phyloP scores from a whole-genome alignment of 768 basidiomycete genomes.

The Hirschioporus abietinus region DNA sequence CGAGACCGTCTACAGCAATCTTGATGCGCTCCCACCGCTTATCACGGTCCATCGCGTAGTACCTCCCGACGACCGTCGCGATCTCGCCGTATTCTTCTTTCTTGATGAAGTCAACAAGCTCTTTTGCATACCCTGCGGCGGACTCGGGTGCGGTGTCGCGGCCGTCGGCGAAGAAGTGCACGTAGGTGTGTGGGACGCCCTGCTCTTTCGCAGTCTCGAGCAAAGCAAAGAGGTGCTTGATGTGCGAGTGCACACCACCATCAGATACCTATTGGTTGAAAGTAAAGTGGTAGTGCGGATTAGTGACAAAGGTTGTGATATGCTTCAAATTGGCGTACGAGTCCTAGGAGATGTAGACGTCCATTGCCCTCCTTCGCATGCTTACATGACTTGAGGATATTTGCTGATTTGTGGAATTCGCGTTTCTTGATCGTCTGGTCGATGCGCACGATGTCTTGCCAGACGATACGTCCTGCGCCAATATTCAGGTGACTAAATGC shows the following conservation, averaged over 20 bases:
- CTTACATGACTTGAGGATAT: constrained; percentile 67
- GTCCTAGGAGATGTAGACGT: constrained; percentile 81
- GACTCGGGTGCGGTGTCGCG: constrained; percentile 91
- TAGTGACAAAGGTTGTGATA: constrained; percentile 6
- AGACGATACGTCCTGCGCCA: constrained; percentile 90
- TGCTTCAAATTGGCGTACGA: constrained; percentile 50
- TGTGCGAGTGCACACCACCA: constrained; percentile 97
- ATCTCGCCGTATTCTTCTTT: constrained; percentile 77
- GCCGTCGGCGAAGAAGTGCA: constrained; percentile 95
- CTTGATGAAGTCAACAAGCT: constrained; percentile 71
- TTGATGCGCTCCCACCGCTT: constrained; percentile 95
- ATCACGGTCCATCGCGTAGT: constrained; percentile 97
- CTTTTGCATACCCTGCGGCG: constrained; percentile 67
- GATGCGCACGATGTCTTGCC: constrained; percentile 97
- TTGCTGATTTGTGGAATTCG: constrained; percentile 75
- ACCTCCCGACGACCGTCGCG: constrained; percentile 81
- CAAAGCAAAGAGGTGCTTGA: constrained; percentile 82
- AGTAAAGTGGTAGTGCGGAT: constrained; percentile 7
- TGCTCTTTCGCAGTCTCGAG: constrained; percentile 86
- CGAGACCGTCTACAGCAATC: constrained; percentile 81
- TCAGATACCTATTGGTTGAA: constrained; percentile 67
- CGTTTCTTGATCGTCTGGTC: constrained; percentile 88
- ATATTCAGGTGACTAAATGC: constrained; percentile 82
- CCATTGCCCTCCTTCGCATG: constrained; percentile 80
- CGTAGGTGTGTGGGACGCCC: constrained; percentile 77